Conservation (phyloP, 805 yeast genomes). For the Cyberlindnera subsufficiens region DNA sequence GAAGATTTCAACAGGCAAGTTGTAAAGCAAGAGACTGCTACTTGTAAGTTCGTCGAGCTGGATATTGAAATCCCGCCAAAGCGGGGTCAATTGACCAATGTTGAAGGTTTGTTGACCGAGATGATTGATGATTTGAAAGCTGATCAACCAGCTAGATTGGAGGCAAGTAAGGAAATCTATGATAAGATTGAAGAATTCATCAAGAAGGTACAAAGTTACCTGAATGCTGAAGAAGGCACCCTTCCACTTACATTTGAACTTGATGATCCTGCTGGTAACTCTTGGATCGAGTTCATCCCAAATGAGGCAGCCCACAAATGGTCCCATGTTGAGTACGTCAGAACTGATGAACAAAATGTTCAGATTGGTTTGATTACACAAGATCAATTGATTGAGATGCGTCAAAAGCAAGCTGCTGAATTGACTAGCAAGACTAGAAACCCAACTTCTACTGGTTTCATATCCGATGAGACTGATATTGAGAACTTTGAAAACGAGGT, state of each 20-base stretch:
- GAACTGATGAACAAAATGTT: conserved; percentile 87
- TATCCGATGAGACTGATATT: conserved; percentile 70
- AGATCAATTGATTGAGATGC: conserved; percentile 42
- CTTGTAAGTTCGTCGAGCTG: conserved; percentile 72
- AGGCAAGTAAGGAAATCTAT: conserved; percentile 66
- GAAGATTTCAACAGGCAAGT: conserved; percentile 86
- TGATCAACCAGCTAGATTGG: conserved; percentile 79
- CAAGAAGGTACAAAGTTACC: conserved; percentile 47
- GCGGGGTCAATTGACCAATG: conserved; percentile 86
- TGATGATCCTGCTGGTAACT: conserved; percentile 96
- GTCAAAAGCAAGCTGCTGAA: conserved; percentile 18
- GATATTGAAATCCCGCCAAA: conserved; percentile 95
- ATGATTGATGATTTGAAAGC: conserved; percentile 74
- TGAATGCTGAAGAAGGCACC: conserved; percentile 61
- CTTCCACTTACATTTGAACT: conserved; percentile 73
- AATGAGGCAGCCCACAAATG: conserved; percentile 87
- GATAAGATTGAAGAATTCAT: conserved; percentile 72
- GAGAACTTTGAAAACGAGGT: conserved; percentile 87
- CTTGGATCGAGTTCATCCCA: conserved; percentile 89
- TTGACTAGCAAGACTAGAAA: conserved; percentile 22
- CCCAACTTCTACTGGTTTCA: conserved; percentile 49
- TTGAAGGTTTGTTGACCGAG: conserved; percentile 83
- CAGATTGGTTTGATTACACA: conserved; percentile 70
- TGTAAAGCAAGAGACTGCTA: conserved; percentile 83
- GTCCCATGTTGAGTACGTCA: conserved; percentile 74